Conservation (phyloP, 768 basidiomycete genomes). For the Naganishia kalamii region DNA sequence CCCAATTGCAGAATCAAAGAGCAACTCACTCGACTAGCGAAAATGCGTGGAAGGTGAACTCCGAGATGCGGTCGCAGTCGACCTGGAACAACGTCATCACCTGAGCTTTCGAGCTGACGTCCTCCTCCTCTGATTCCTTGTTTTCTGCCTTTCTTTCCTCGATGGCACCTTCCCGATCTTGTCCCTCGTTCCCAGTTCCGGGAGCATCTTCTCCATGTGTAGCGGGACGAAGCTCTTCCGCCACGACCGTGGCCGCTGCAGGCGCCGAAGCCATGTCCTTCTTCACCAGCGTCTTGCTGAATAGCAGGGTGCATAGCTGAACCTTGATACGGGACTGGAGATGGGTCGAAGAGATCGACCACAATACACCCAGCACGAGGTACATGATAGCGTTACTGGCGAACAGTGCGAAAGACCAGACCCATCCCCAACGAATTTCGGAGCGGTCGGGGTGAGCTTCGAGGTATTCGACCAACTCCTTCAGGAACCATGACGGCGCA, state of each 20-base stretch:
- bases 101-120: slow-evolving; percentile 59
- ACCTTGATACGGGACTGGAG: slow-evolving; percentile 65
- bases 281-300: slow-evolving; percentile 75
- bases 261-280: slow-evolving; percentile 65
- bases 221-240: neutral
- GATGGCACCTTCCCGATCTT: slow-evolving; percentile 21
- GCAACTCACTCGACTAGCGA: neutral
- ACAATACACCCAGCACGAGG: slow-evolving; percentile 44
- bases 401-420: slow-evolving; percentile 50
- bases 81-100: slow-evolving; percentile 96
- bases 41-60: slow-evolving; percentile 19
- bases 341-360: slow-evolving; percentile 53
- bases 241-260: neutral
- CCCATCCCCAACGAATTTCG: slow-evolving; percentile 65
- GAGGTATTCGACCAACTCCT: slow-evolving; percentile 58
- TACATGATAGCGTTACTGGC: slow-evolving; percentile 43
- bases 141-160: slow-evolving; percentile 43
- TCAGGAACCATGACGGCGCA: slow-evolving; percentile 58
- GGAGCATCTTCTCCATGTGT: slow-evolving; percentile 14
- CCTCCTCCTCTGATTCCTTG: slow-evolving; percentile 53
- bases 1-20: neutral
- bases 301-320: slow-evolving; percentile 76
- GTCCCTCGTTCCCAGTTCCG: slow-evolving; percentile 24
- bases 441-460: slow-evolving; percentile 58
- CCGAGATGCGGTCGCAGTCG: slow-evolving; percentile 71